Evolutionary conservation across 345 rosid species (phyloP), one percentile per base, ranked within the genome.

Genomic region (Bretschneidera sinensis): DNA sequence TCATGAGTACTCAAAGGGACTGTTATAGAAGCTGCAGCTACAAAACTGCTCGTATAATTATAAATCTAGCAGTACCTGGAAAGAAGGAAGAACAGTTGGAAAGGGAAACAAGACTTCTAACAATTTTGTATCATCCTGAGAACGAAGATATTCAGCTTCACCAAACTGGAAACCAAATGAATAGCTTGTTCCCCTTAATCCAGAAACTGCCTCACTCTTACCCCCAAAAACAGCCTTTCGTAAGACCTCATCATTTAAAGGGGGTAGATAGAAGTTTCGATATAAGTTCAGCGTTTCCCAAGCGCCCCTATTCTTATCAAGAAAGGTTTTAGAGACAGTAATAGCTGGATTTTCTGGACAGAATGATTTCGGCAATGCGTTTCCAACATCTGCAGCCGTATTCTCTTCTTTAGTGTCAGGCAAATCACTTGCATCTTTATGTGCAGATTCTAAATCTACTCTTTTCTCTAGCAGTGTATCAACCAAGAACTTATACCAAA

Each of bases 81-180:
- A 79, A 34, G 82, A 76, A 74, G 96, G 99, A 79, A 95, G 99
- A 65, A 91, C 50, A 47, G 97, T 91, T 48, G 97, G 99, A 71
- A 85, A 88, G 53, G 95, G 96, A 75, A 95, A 91, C 75, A 88
- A 70, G n/a, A 57, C 66, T 86, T 91, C 88, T 57, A 95, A 64
- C 62, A 83, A 55, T 67, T 77, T 74, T 43, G 64, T 57, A 33
- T 84, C 95, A 73, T 74, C 70, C 67, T 82, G 81, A 47, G 85
- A 77, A 73, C 76, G 82, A 74, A 63, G 76, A 76, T 79, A 66
- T 63, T 85, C 83, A 74, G 81, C 71, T 68, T 70, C 71, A 67
- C 82, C 80, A 80, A 77, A 86, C 58, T 74, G 92, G 80, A 86
- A 91, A 64, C 95, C 95, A 69, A 81, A 79, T 52, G 76, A 71